phyloP scores from a whole-genome alignment of 192 early-diverging fungal genomes.

The Backusella sp. region DNA sequence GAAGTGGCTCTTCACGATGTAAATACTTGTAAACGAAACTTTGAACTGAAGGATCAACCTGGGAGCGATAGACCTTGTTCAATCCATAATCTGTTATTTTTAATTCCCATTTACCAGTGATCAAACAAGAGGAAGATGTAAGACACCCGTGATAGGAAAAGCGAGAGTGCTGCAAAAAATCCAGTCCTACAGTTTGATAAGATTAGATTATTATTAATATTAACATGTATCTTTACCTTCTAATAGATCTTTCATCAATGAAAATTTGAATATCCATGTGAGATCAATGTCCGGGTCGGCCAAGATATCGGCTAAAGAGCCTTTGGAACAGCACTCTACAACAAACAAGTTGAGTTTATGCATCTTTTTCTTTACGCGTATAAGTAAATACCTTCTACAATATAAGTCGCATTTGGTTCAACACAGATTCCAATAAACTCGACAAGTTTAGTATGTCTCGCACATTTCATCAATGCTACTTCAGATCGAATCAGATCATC shows the following conservation, averaged over 20 bases:
- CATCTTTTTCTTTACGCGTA: neutral
- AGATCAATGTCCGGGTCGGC: conserved; percentile 43
- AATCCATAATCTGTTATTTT: conserved; percentile 46
- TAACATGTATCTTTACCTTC: conserved; percentile 7
- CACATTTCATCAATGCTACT: conserved; percentile 20
- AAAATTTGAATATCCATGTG: conserved; percentile 48
- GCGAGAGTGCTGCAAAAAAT: conserved; percentile 44
- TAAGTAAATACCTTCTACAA: conserved; percentile 38
- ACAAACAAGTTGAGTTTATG: neutral
- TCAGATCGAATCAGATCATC: conserved; percentile 7
- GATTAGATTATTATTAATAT: neutral
- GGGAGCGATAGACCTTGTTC: conserved; percentile 25
- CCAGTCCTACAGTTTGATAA: conserved; percentile 25
- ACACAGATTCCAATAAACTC: conserved; percentile 44
- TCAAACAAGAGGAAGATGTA: conserved; percentile 39
- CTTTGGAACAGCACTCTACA: conserved; percentile 43
- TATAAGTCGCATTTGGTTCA: conserved; percentile 32
- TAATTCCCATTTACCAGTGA: conserved; percentile 44
- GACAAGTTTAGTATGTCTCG: conserved; percentile 41
- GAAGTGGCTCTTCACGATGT: neutral
- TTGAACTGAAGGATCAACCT: conserved; percentile 7
- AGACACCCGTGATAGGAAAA: conserved; percentile 41
- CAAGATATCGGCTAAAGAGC: conserved; percentile 35
- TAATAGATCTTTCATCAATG: conserved; percentile 44
- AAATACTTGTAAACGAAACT: neutral